Evolutionary conservation across 1,284 basidiomycete genomes (phyloP).

Genomic region (Pseudozyma thailandica): DNA sequence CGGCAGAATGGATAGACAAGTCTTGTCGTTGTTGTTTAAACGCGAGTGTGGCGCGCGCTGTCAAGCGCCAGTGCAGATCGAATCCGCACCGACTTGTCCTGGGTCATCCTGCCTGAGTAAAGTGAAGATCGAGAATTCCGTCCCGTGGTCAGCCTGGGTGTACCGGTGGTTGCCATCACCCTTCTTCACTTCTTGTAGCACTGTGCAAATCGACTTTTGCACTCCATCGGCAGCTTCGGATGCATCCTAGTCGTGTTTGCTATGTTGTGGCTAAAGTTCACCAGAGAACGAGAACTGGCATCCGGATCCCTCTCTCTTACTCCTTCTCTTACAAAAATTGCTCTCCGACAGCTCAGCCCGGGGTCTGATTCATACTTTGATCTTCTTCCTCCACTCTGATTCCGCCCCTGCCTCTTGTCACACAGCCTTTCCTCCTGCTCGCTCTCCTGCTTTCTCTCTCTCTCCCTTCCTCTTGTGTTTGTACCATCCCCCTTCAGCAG

Average conservation of each 20-base stretch:
- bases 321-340: not conserved
- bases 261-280: not conserved
- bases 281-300: not conserved
- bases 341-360: not conserved
- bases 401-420: not conserved
- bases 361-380: not conserved
- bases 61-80: not conserved
- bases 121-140: not conserved
- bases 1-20: no score
- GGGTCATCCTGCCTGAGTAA: not conserved
- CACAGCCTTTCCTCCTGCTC: not conserved
- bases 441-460: not conserved
- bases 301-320: not conserved
- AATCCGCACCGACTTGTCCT: no score
- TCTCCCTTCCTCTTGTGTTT: no score
- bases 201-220: not conserved
- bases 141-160: not conserved
- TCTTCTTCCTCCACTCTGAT: not conserved
- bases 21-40: no score
- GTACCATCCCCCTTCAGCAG: no score
- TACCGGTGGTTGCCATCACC: no score
- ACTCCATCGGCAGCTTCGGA: not conserved
- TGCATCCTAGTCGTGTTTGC: not conserved
- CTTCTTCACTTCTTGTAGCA: no score
- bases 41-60: slow-evolving; percentile 1